These are phyloP conservation scores for Apiospora marii DNA, from an alignment of 2,329 filamentous ascomycete species.

Conservation along the genomic window DNA sequence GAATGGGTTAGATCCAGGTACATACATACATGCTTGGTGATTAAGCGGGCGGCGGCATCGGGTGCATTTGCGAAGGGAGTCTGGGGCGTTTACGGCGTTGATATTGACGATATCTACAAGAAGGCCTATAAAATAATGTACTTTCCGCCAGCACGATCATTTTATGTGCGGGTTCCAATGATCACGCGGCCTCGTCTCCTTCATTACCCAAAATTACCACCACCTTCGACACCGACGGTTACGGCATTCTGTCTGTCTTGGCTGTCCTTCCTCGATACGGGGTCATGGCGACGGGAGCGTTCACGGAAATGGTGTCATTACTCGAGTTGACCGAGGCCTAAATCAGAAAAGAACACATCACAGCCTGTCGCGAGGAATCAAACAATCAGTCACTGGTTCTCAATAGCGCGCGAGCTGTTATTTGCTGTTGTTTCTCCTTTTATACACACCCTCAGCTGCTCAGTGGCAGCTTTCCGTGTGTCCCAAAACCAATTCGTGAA, in stretches of 20 bases:
- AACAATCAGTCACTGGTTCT: constrained; percentile 41
- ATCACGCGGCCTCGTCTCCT: constrained; percentile 6
- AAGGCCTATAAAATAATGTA: constrained; percentile 19
- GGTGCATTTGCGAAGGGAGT: constrained; percentile 4
- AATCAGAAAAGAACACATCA: constrained; percentile 35
- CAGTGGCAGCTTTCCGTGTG: constrained; percentile 29
- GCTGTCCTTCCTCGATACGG: constrained; percentile 4
- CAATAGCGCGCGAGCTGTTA: constrained; percentile 30
- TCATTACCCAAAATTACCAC: constrained; percentile 12
- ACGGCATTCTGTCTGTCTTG: not conserved
- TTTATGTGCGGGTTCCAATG: constrained; percentile 16
- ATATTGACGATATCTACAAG: constrained; percentile 24
- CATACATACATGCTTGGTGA: constrained; percentile 16
- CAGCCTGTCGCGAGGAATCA: constrained; percentile 41
- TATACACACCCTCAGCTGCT: constrained; percentile 34
- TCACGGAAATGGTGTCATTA: constrained; percentile 27
- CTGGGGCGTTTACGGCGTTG: constrained; percentile 26
- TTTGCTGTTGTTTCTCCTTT: constrained; percentile 32
- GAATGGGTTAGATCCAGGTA: constrained; percentile 6
- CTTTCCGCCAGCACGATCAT: constrained; percentile 14
- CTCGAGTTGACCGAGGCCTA: constrained; percentile 28
- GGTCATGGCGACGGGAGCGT: constrained; percentile 24
- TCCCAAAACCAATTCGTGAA: constrained; percentile 27
- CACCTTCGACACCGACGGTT: constrained; percentile 14
- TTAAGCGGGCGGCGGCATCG: constrained; percentile 11